Evolutionary conservation across 805 yeast genomes (phyloP), one percentile per base, ranked within the genome.

Genomic region (Saturnispora saitoi): DNA sequence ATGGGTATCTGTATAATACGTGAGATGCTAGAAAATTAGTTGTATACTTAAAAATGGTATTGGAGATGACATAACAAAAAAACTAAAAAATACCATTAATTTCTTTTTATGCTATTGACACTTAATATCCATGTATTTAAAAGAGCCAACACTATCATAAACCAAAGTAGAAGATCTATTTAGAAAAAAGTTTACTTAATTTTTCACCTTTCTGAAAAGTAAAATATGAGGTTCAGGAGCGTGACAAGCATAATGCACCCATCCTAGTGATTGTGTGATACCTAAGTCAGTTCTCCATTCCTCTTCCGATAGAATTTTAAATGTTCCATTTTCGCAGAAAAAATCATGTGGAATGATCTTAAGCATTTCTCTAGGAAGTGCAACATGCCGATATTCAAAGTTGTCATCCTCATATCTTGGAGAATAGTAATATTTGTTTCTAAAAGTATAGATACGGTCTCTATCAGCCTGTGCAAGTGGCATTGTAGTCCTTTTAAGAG

Each of bases 141-240:
- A 24, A 24, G 28, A 24, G 5, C 28, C 38, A 34, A 11, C 38
- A 34, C 20, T 34, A 17, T 34, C 19, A 15, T 34, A 17, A n/a
- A 34, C 38, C 11, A 34, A 15, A 34, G 38, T 20, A 34, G 17
- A 34, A 34, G 41, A 22, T 22, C 41, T 5, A 37, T 22, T 37
- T 11, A 10, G 17, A 11, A 20, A 37, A 5, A 14, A 30, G 11
- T 30, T 14, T 8, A 37, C 15, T 30, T 31, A 50, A 26, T 58
- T 53, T 45, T 60, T 62, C 17, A 86, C 78, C 60, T 90, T 76
- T 67, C 85, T 84, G 70, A 93, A 93, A 52, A 93, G 72, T 53
- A 93, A 70, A 52, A 93, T 93, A 63, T 93, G 99, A 24, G 99
- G 99, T 67, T 93, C 99, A 40, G 99, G 99, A 1, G 98, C 86